Conservation (phyloP, 306 rosid genomes). For the Trifolium fragiferum region DNA sequence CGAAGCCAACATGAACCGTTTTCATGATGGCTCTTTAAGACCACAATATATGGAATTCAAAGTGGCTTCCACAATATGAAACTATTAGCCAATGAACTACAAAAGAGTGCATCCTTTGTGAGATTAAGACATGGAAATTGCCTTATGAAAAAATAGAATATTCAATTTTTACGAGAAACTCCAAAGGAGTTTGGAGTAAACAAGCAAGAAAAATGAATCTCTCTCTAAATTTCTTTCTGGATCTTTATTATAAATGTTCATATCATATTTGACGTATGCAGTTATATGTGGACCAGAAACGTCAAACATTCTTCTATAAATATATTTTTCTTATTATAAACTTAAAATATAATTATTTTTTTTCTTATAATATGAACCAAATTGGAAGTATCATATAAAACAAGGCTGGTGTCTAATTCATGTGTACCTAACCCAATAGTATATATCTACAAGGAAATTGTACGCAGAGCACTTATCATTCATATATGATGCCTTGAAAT, state of each 20-base stretch:
- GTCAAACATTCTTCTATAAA: no score
- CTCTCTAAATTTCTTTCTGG: not conserved
- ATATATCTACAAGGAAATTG: not conserved
- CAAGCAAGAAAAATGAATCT: slow-evolving; percentile 28
- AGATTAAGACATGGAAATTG: slow-evolving; percentile 3
- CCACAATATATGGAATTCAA: slow-evolving; percentile 30
- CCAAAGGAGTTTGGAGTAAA: slow-evolving; percentile 37
- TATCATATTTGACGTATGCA: no score
- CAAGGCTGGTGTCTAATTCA: slow-evolving; percentile 25
- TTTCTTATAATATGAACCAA: no score
- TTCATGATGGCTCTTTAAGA: slow-evolving; percentile 28
- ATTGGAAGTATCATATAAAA: not conserved
- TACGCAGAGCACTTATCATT: not conserved
- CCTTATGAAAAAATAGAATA: slow-evolving; percentile 17
- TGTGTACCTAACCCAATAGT: slow-evolving; percentile 50
- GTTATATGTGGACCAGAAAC: no score
- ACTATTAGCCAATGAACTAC: slow-evolving; percentile 28
- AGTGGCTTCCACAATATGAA: slow-evolving; percentile 38
- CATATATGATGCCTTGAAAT: not conserved
- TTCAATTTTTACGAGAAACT: slow-evolving; percentile 30
- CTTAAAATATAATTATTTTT: no score
- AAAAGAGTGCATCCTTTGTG: not conserved
- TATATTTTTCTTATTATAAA: no score
- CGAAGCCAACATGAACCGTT: not conserved
- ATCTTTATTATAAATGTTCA: no score